phyloP scores from a whole-genome alignment of 1,284 basidiomycete genomes.

The Malassezia yamatoensis region DNA sequence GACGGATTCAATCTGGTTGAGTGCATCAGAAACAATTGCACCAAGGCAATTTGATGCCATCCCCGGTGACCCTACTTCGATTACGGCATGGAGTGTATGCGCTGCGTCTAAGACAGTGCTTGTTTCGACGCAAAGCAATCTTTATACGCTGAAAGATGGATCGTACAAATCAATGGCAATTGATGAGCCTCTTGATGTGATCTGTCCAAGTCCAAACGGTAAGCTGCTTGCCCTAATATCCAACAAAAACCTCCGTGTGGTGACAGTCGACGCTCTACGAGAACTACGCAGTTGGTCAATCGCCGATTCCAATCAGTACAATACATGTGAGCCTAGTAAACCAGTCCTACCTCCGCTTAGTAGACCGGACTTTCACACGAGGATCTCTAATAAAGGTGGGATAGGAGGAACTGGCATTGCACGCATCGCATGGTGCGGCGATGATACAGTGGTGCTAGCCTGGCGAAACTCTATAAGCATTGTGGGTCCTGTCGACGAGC shows the following conservation, averaged over 20 bases:
- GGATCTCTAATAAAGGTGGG: conserved; percentile 18
- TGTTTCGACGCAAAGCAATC: conserved; percentile 16
- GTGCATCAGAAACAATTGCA: conserved; percentile 16
- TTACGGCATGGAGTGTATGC: conserved; percentile 25
- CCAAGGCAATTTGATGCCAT: conserved; percentile 5
- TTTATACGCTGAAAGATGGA: conserved; percentile 20
- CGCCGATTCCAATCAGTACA: conserved; percentile 23
- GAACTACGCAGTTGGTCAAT: conserved; percentile 70
- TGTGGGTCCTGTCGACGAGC: conserved; percentile 83
- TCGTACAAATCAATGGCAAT: conserved; percentile 53
- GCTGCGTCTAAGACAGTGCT: conserved; percentile 22
- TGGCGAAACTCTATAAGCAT: conserved; percentile 72
- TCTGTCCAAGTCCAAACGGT: conserved; percentile 82
- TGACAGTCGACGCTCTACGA: conserved; percentile 80
- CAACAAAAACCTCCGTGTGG: conserved; percentile 71
- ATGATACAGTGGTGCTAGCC: conserved; percentile 79
- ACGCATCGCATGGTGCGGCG: conserved; percentile 79
- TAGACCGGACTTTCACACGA: conserved; percentile 7
- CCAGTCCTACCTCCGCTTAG: conserved; percentile 17
- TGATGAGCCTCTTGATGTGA: conserved; percentile 72
- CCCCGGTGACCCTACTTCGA: neutral
- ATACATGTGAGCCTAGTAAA: neutral
- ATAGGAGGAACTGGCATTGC: conserved; percentile 31
- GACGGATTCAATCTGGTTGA: conserved; percentile 18
- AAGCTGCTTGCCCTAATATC: conserved; percentile 76